Evolutionary conservation across 805 yeast genomes (phyloP).

Genomic region (Metschnikowia matae): DNA sequence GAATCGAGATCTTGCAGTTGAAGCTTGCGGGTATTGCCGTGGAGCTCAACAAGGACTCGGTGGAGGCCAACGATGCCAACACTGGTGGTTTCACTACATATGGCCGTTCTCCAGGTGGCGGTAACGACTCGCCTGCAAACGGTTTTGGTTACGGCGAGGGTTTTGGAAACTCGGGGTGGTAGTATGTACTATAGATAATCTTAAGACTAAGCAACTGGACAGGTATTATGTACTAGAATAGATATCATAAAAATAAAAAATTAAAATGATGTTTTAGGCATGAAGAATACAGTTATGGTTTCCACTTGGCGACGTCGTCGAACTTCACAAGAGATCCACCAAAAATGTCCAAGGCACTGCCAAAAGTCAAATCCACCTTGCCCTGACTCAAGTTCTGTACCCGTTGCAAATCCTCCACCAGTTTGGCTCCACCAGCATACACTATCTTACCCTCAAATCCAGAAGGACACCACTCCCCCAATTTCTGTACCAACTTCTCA

Average conservation of each 20-base stretch:
- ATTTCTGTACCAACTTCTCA: conserved; percentile 60
- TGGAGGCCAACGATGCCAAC: conserved; percentile 38
- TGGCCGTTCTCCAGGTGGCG: conserved; percentile 40
- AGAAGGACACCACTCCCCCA: conserved; percentile 72
- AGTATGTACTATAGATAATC: conserved; percentile 5
- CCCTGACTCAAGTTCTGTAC: conserved; percentile 72
- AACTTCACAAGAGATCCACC: conserved; percentile 84
- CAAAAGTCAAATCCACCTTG: conserved; percentile 86
- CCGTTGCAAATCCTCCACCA: conserved; percentile 58
- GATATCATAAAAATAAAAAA: too few species aligned
- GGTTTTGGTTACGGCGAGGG: conserved; percentile 30
- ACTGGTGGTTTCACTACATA: conserved; percentile 47
- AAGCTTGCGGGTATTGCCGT: conserved; percentile 85
- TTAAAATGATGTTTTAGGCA: too few species aligned
- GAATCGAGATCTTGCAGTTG: conserved; percentile 79
- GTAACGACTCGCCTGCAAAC: conserved; percentile 25
- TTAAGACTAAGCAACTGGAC: background rate
- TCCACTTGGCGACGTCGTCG: conserved; percentile 71
- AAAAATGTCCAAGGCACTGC: conserved; percentile 90
- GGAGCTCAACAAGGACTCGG: conserved; percentile 51
- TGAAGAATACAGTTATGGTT: too few species aligned
- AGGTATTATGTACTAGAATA: background rate
- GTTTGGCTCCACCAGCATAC: conserved; percentile 96
- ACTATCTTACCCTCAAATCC: conserved; percentile 65
- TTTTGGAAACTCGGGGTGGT: conserved; percentile 35